phyloP scores from a whole-genome alignment of 306 rosid species.

The Cucurbita moschata region DNA sequence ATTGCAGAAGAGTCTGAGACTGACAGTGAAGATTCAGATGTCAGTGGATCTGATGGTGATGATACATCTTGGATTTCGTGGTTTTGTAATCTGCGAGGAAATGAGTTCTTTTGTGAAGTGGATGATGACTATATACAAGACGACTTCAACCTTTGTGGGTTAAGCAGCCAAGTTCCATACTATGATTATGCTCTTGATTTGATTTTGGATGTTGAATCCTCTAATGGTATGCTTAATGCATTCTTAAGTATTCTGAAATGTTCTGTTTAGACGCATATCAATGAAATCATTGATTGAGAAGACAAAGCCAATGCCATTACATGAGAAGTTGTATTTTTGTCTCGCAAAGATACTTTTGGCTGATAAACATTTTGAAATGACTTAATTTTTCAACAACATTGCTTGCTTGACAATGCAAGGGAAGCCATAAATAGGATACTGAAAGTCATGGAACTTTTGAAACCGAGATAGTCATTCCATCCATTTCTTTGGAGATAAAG shows the following conservation, averaged over 20 bases:
- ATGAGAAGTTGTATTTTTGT: background rate
- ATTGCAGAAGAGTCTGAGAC: conserved; percentile 64
- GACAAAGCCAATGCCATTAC: background rate
- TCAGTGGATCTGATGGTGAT: conserved; percentile 75
- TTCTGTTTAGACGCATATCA: background rate
- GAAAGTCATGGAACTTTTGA: background rate
- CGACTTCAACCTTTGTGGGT: conserved; percentile 80
- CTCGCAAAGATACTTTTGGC: background rate
- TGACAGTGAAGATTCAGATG: conserved; percentile 63
- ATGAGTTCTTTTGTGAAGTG: conserved; percentile 68
- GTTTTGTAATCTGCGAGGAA: conserved; percentile 83
- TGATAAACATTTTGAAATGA: background rate
- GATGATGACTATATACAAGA: conserved; percentile 79
- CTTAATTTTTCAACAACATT: background rate
- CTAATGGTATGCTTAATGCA: conserved; percentile 42
- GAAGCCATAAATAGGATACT: background rate
- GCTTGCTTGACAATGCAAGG: background rate
- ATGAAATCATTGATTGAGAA: background rate
- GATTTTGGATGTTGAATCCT: conserved; percentile 65
- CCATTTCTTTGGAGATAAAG: background rate
- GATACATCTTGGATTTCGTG: conserved; percentile 79
- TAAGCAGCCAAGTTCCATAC: conserved; percentile 72
- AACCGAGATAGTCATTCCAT: background rate
- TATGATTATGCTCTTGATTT: conserved; percentile 81
- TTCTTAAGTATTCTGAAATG: background rate